Evolutionary conservation across 1,284 basidiomycete species (phyloP).

Genomic region (Wolfiporia cocos): DNA sequence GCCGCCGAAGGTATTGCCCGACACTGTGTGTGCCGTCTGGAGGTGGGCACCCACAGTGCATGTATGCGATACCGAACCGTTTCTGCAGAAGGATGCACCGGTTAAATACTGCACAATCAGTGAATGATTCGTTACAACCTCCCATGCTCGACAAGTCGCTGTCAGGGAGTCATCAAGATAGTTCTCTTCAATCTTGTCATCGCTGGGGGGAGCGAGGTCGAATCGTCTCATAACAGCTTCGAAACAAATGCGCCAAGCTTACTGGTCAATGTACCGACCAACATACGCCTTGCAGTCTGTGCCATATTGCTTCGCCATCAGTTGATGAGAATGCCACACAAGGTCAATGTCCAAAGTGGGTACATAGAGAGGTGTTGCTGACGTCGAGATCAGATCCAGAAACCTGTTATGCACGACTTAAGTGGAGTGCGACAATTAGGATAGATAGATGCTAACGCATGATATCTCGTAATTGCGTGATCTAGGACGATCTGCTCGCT

Average conservation of each 20-base stretch:
- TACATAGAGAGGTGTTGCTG: slow-evolving; percentile 25
- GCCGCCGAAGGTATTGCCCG: slow-evolving; percentile 6
- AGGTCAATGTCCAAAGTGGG: slow-evolving; percentile 41
- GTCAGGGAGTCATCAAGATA: slow-evolving; percentile 29
- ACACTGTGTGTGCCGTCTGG: slow-evolving; percentile 12
- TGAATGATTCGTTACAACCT: slow-evolving; percentile 14
- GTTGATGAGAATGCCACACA: slow-evolving; percentile 24
- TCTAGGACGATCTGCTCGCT: slow-evolving; percentile 13
- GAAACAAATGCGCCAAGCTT: slow-evolving; percentile 12
- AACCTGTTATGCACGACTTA: slow-evolving; percentile 23
- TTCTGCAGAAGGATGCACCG: slow-evolving; percentile 8
- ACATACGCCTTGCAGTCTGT: slow-evolving; percentile 7
- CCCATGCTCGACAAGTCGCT: slow-evolving; percentile 27
- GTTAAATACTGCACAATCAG: neutral
- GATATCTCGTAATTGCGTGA: slow-evolving; percentile 17
- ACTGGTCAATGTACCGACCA: slow-evolving; percentile 20
- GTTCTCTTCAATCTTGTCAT: slow-evolving; percentile 27
- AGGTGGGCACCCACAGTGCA: slow-evolving; percentile 23
- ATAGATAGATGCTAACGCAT: slow-evolving; percentile 11
- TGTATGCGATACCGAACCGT: slow-evolving; percentile 20
- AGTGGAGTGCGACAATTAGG: neutral
- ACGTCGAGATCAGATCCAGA: slow-evolving; percentile 34
- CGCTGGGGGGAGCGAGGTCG: slow-evolving; percentile 12
- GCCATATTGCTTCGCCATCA: slow-evolving; percentile 7
- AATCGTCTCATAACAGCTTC: neutral